Evolutionary conservation across 805 yeast genomes (phyloP).

Genomic region (Hanseniaspora lindneri): DNA sequence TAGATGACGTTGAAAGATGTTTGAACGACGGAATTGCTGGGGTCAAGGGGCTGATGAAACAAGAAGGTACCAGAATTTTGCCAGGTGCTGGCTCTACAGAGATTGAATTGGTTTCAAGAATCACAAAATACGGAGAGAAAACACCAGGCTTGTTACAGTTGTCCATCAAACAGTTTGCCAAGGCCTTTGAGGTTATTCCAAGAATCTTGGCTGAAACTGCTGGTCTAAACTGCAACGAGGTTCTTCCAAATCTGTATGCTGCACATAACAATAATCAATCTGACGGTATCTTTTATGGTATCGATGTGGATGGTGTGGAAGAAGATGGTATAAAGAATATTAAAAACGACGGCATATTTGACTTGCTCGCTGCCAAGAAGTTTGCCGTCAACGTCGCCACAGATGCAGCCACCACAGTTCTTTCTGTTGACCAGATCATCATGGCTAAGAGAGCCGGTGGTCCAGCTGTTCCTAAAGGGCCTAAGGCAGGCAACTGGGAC

Average conservation of each 20-base stretch:
- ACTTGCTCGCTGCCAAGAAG: constrained; percentile 64
- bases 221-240: constrained; percentile 81
- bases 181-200: constrained; percentile 90
- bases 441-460: constrained; percentile 99
- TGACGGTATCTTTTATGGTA: constrained; percentile 35
- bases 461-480: constrained; percentile 77
- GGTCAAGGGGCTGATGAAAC: constrained; percentile 71
- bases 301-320: constrained; percentile 69
- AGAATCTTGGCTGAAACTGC: constrained; percentile 87
- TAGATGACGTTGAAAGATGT: constrained; percentile 94
- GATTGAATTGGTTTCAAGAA: constrained; percentile 68
- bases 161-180: constrained; percentile 87
- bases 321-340: constrained; percentile 63
- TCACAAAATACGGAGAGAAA: constrained; percentile 77
- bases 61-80: constrained; percentile 54
- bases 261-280: constrained; percentile 40
- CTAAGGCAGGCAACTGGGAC: constrained; percentile 91
- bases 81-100: constrained; percentile 97
- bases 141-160: constrained; percentile 89
- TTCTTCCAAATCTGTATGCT: constrained; percentile 78
- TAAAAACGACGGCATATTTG: constrained; percentile 56
- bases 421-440: constrained; percentile 90
- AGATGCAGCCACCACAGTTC: constrained; percentile 82
- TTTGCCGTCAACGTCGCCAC: constrained; percentile 89
- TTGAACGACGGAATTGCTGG: constrained; percentile 94